Percentiles rank a stretch among this genome's conserved stretches.
Evolutionary conservation across 2,329 filamentous ascomycete species (phyloP).

Genomic region (Cladorrhinum sp.): DNA sequence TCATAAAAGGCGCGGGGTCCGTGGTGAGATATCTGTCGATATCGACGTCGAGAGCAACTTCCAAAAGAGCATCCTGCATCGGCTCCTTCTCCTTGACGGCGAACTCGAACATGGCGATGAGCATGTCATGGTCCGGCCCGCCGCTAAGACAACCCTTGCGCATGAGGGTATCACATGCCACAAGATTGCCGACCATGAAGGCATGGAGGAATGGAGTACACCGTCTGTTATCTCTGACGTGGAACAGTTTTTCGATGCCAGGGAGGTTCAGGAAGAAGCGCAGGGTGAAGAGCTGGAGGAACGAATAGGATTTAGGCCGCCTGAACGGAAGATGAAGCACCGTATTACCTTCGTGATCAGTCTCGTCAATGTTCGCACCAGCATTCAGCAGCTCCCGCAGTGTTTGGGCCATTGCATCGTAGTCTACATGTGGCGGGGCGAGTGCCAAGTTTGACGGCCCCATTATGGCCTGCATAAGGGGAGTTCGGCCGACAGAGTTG

Average conservation of each 20-base stretch:
- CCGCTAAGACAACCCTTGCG: constrained; percentile 13
- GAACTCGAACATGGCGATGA: constrained; percentile 2
- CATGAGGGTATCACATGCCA: constrained; percentile 20
- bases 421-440: background rate
- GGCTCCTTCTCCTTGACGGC: constrained; percentile 1
- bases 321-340: constrained; percentile 22
- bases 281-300: constrained; percentile 7
- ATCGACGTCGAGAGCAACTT: constrained; percentile 20
- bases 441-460: constrained; percentile 14
- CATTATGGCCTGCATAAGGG: constrained; percentile 23
- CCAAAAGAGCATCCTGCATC: constrained; percentile 10
- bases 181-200: constrained; percentile 12
- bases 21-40: constrained; percentile 3
- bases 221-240: constrained; percentile 9
- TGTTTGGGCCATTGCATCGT: constrained; percentile 9
- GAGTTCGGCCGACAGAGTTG: constrained; percentile 19
- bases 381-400: constrained; percentile 16
- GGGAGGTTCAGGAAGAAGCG: constrained; percentile 19
- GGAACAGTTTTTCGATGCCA: constrained; percentile 7
- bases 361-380: constrained; percentile 20
- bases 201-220: constrained; percentile 18
- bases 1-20: constrained; percentile 11
- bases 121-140: constrained; percentile 10
- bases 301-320: constrained; percentile 2
- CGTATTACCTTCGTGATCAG: constrained; percentile 22